Base-by-base conservation (phyloP, 768 basidiomycete genomes). In the Amanita rubescens region DNA sequence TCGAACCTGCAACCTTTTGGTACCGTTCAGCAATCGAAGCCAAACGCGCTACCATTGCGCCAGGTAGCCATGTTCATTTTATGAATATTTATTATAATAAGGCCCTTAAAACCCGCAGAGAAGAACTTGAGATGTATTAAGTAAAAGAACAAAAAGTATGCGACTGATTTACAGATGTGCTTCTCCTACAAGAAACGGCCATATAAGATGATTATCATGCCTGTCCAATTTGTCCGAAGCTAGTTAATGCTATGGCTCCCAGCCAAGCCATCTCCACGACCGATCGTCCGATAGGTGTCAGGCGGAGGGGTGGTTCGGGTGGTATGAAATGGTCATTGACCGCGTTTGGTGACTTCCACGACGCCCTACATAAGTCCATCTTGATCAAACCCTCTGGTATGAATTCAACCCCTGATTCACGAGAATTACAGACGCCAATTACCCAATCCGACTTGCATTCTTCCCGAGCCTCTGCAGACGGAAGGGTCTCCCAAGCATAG, bases 1-100 rank as follows among this genome's bases (percentile, higher is more conserved):
- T 90, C 86, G 87, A 90, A 90, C 88, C 87, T 89, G 87, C 87
- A 89, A 84, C 87, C 88, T 89, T 85, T 87, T 88, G 87, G 86
- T 90, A 57, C 73, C 80, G 69, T 73, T 69, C 59, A 75, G 81
- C 82, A 62, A 78, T 87, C 85, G 86, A 89, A 89, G 86, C 86
- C 86, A 88, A 87, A 89, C 85, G 86, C 87, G 87, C 87, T 89
- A 87, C 87, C 87, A 88, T 89, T 88, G 87, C 84, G 87, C 86
- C 74, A 89, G 84, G 84, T 81, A 83, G 80, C 80, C 83, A 69
- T 73, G 27, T 14, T 9, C 7, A 11, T 11, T 10, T 34, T 5
- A 1, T 24, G 19, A 15, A 3, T 33, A 47, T 9, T 4, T 47
- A n/a, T n/a, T n/a, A n/a, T n/a, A n/a, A n/a, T n/a, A n/a, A n/a